phyloP scores from a whole-genome alignment of 1,284 basidiomycete species.

The Malassezia cuniculi region DNA sequence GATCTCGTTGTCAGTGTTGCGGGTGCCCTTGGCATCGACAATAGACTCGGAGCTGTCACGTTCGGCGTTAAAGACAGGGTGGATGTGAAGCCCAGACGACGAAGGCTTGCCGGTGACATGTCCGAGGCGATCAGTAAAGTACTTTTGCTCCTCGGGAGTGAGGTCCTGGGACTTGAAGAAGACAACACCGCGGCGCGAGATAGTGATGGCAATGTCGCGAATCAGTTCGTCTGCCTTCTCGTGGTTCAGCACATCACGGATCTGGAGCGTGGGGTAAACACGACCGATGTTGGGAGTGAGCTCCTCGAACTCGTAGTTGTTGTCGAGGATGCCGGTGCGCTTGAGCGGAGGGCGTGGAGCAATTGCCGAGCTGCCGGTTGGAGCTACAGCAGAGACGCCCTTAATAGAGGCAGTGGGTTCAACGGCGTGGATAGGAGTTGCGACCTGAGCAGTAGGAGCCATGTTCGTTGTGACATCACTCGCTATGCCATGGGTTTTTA shows the following conservation, averaged over 20 bases:
- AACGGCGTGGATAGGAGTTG: background rate
- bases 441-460: background rate
- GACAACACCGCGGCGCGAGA: constrained; percentile 58
- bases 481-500: too few species aligned
- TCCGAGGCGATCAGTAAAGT: constrained; percentile 51
- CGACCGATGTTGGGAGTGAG: constrained; percentile 47
- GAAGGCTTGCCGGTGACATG: constrained; percentile 53
- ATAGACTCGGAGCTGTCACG: constrained; percentile 24
- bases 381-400: background rate
- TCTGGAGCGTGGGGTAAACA: constrained; percentile 47
- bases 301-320: constrained; percentile 15
- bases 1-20: constrained; percentile 26
- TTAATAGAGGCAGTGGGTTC: background rate
- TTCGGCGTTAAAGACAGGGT: constrained; percentile 54
- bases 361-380: background rate
- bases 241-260: constrained; percentile 46
- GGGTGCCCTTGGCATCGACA: constrained; percentile 15
- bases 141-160: constrained; percentile 48
- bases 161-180: constrained; percentile 57
- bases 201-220: constrained; percentile 50
- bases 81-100: constrained; percentile 53
- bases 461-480: too few species aligned
- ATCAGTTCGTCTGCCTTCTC: constrained; percentile 48
- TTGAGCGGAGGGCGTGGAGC: constrained; percentile 10
- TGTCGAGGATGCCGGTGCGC: constrained; percentile 20